Evolutionary conservation across 2,329 filamentous ascomycete species (phyloP).

Genomic region (Fusarium decemcellulare): DNA sequence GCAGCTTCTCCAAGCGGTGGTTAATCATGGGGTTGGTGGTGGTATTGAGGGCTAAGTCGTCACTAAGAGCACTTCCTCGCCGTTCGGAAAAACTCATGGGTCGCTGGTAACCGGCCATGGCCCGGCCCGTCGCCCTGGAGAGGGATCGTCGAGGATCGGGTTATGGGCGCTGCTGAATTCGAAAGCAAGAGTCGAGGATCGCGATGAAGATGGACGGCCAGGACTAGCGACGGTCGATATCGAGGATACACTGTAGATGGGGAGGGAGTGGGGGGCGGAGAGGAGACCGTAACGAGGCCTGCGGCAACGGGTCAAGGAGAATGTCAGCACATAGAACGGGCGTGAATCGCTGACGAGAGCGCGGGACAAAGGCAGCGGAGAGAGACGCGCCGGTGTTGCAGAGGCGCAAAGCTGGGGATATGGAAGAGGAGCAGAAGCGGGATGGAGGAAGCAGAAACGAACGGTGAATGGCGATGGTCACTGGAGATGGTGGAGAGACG

Average conservation of each 20-base stretch:
- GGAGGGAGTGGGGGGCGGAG: conserved; percentile 38
- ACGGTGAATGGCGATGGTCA: conserved; percentile 40
- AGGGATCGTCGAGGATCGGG: conserved; percentile 15
- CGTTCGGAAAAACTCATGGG: conserved; percentile 74
- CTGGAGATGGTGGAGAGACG: conserved; percentile 39
- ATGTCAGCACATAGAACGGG: conserved; percentile 43
- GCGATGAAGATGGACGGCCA: conserved; percentile 27
- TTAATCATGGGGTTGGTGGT: conserved; percentile 60
- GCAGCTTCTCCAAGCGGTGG: conserved; percentile 66
- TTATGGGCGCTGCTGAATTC: conserved; percentile 16
- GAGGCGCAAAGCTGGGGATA: conserved; percentile 16
- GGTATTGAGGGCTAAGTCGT: conserved; percentile 70
- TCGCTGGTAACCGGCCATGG: conserved; percentile 57
- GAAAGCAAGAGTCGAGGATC: conserved; percentile 21
- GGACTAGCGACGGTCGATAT: conserved; percentile 34
- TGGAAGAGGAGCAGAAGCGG: conserved; percentile 34
- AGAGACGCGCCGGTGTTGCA: conserved; percentile 6
- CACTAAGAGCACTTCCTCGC: conserved; percentile 70
- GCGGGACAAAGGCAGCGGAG: conserved; percentile 9
- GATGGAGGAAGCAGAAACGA: conserved; percentile 34
- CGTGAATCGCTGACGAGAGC: conserved; percentile 12
- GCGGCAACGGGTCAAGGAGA: conserved; percentile 33
- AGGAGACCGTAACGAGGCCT: conserved; percentile 33
- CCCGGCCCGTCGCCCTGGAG: conserved; percentile 38
- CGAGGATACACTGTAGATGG: conserved; percentile 34